Percentiles rank a stretch among this genome's conserved stretches.
Conservation (phyloP, 148 eudicot genomes). For the Selenicereus undatus region DNA sequence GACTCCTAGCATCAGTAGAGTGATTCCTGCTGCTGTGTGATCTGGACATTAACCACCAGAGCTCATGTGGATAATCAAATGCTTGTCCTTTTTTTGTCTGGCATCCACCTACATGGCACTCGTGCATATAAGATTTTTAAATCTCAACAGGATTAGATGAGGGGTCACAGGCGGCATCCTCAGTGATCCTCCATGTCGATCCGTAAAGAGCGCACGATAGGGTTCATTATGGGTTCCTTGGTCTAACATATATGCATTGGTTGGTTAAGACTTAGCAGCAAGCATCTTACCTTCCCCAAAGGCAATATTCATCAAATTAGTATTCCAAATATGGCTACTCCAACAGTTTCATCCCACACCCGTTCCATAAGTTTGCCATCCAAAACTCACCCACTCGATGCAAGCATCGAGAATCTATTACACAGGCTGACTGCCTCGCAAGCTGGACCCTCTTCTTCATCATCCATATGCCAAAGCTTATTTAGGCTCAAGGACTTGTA, state of each 20-base stretch:
- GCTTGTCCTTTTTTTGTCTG: conserved; percentile 16
- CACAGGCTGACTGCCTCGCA: conserved; percentile 24
- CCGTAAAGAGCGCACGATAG: not conserved
- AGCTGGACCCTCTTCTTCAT: conserved; percentile 20
- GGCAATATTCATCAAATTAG: not conserved
- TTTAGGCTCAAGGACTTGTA: conserved; percentile 25
- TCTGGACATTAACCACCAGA: not conserved
- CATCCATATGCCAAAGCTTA: conserved; percentile 27
- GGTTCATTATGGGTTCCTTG: not conserved
- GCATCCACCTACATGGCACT: conserved; percentile 11
- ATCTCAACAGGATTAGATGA: not conserved
- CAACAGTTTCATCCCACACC: conserved; percentile 25
- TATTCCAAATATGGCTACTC: conserved; percentile 1
- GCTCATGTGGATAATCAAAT: not conserved
- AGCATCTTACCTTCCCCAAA: not conserved
- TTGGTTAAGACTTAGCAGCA: not conserved
- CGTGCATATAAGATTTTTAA: conserved; percentile 3
- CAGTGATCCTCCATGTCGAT: not conserved
- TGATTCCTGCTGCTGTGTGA: not conserved
- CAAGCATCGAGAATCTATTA: conserved; percentile 28
- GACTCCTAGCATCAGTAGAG: too few species aligned
- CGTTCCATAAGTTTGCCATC: conserved; percentile 45
- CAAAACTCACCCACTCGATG: conserved; percentile 29
- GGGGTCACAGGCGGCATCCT: not conserved
- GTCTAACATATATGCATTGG: not conserved